phyloP scores from a whole-genome alignment of 805 yeast genomes.

The Candida xyloterini region DNA sequence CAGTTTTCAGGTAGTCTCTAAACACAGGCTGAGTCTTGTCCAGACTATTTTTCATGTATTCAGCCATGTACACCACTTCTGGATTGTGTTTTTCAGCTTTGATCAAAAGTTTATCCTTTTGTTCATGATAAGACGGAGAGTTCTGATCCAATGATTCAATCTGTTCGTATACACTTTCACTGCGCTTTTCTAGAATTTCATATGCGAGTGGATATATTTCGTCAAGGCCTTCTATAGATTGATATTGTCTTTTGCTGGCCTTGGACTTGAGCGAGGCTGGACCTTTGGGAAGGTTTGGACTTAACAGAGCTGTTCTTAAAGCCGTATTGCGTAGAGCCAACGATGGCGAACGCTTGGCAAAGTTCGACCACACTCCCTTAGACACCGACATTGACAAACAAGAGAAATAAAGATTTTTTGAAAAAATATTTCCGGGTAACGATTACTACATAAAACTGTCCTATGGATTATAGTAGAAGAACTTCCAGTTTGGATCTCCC shows the following conservation, averaged over 20 bases:
- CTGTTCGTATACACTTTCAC: conserved; percentile 37
- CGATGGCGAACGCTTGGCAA: conserved; percentile 32
- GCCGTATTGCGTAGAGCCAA: conserved; percentile 29
- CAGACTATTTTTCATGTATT: conserved; percentile 43
- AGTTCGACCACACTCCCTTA: conserved; percentile 37
- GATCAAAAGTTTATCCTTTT: conserved; percentile 37
- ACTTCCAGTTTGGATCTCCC: conserved; percentile 15
- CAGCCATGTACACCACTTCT: conserved; percentile 71
- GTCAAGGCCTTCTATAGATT: conserved; percentile 65
- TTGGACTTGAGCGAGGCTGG: conserved; percentile 50
- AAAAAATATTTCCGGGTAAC: conserved; percentile 6
- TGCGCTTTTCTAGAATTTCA: conserved; percentile 49
- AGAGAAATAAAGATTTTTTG: conserved; percentile 5
- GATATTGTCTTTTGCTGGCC: conserved; percentile 49
- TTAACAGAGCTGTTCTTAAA: conserved; percentile 29
- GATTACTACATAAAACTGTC: background rate
- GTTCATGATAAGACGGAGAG: conserved; percentile 18
- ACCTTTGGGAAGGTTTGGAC: conserved; percentile 40
- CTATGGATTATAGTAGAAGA: conserved; percentile 18
- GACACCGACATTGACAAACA: conserved; percentile 21
- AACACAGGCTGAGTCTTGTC: conserved; percentile 80
- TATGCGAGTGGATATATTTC: conserved; percentile 73
- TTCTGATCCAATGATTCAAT: conserved; percentile 33
- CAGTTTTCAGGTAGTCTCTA: conserved; percentile 60
- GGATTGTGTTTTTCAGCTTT: conserved; percentile 78